Evolutionary conservation across 2,329 filamentous ascomycete species (phyloP).

Genomic region (Colletotrichum truncatum): DNA sequence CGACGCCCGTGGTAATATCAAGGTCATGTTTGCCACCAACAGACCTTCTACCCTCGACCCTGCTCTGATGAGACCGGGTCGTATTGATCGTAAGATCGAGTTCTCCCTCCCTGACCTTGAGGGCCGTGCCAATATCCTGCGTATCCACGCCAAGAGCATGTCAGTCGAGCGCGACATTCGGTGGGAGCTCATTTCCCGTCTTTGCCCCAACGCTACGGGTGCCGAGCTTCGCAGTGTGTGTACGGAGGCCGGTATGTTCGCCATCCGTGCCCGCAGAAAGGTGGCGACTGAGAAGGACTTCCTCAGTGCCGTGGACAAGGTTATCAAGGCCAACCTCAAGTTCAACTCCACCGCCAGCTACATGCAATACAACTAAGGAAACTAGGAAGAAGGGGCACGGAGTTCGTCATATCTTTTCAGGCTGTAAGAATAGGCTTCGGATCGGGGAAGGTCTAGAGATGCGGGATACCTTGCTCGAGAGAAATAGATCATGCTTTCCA

Average conservation of each 20-base stretch:
- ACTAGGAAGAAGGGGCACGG: background rate
- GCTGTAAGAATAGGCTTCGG: slow-evolving; percentile 36
- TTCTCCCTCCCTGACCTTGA: slow-evolving; percentile 98
- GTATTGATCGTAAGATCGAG: slow-evolving; percentile 99
- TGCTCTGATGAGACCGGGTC: slow-evolving; percentile 95
- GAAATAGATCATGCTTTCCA: slow-evolving; percentile 30
- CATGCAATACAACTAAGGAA: slow-evolving; percentile 93
- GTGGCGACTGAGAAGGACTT: slow-evolving; percentile 99
- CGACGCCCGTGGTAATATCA: slow-evolving; percentile 96
- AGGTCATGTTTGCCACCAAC: slow-evolving; percentile 99
- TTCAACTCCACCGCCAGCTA: slow-evolving; percentile 99
- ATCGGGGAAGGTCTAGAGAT: slow-evolving; percentile 26
- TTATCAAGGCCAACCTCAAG: slow-evolving; percentile 99
- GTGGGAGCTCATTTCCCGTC: slow-evolving; percentile 97
- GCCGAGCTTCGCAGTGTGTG: slow-evolving; percentile 96
- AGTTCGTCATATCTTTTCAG: slow-evolving; percentile 26
- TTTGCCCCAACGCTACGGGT: slow-evolving; percentile 97
- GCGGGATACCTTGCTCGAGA: slow-evolving; percentile 25
- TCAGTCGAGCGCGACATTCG: slow-evolving; percentile 98
- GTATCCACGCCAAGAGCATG: slow-evolving; percentile 99
- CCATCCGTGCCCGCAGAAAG: slow-evolving; percentile 93
- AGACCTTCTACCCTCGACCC: slow-evolving; percentile 94
- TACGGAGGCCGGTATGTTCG: slow-evolving; percentile 98
- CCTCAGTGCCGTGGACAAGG: slow-evolving; percentile 96
- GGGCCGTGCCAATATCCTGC: slow-evolving; percentile 94